Evolutionary conservation across 2,329 filamentous ascomycete species (phyloP).

Genomic region (Ambrosiella beaveri): DNA sequence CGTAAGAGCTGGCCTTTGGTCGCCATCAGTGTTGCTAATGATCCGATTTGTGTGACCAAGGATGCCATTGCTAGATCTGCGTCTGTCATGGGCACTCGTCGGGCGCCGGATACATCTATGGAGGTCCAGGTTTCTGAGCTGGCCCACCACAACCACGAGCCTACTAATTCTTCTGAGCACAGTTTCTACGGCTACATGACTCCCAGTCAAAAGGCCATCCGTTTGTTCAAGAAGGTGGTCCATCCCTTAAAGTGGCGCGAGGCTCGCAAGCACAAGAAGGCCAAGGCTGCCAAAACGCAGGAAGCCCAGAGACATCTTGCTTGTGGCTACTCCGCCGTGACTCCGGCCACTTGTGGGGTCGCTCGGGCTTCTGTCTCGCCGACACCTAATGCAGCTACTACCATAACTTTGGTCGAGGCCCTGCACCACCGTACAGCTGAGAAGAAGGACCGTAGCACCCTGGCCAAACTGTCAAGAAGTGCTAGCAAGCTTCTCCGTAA

Average conservation of each 20-base stretch:
- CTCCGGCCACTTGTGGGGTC: background rate
- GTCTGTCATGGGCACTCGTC: constrained; percentile 2
- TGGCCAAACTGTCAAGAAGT: constrained; percentile 3
- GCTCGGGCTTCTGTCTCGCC: background rate
- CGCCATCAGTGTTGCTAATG: background rate
- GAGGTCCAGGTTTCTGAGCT: constrained; percentile 11
- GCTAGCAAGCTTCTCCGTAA: constrained; percentile 10
- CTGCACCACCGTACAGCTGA: background rate
- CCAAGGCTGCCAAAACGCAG: constrained; percentile 7
- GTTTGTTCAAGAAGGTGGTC: constrained; percentile 10
- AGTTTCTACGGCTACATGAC: constrained; percentile 13
- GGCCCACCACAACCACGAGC: constrained; percentile 10
- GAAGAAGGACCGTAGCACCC: constrained; percentile 5
- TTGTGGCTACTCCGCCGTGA: constrained; percentile 1
- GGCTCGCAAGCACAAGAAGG: constrained; percentile 9
- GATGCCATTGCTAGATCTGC: constrained; percentile 4
- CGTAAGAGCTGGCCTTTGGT: constrained; percentile 11
- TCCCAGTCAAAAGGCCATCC: constrained; percentile 11
- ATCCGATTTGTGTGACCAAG: background rate
- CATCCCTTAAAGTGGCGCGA: constrained; percentile 11
- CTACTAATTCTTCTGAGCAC: constrained; percentile 10
- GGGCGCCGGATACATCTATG: constrained; percentile 6
- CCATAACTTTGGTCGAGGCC: constrained; percentile 7
- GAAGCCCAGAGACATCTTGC: constrained; percentile 8
- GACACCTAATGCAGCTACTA: background rate